Conservation (phyloP, 1,284 basidiomycete genomes). For the Melampsora americana region DNA sequence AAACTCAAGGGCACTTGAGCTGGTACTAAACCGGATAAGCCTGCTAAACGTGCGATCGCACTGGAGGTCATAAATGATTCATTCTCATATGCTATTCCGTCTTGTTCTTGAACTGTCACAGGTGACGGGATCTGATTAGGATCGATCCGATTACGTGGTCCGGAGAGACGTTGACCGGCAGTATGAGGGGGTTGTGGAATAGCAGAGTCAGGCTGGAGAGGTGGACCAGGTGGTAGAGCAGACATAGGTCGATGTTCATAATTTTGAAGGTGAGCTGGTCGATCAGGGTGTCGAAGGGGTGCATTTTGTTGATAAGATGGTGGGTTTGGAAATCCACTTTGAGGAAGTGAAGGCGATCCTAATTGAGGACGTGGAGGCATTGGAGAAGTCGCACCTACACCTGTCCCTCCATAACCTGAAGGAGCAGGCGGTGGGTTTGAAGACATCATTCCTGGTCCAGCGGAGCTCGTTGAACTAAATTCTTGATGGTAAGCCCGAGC, state of each 20-base stretch:
- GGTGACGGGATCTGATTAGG: constrained; percentile 87
- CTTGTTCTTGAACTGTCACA: constrained; percentile 74
- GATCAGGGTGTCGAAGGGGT: constrained; percentile 24
- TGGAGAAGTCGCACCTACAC: background rate
- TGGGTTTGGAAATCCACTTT: background rate
- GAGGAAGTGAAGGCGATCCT: background rate
- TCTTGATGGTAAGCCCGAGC: constrained; percentile 53
- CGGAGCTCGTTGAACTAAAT: background rate
- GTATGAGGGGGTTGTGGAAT: constrained; percentile 56
- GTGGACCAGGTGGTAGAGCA: constrained; percentile 32
- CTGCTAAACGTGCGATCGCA: constrained; percentile 57
- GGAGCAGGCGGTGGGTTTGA: background rate
- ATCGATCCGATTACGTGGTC: constrained; percentile 76
- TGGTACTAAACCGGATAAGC: constrained; percentile 46
- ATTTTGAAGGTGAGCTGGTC: constrained; percentile 23
- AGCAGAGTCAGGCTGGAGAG: constrained; percentile 20
- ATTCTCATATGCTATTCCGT: constrained; percentile 77
- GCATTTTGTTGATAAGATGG: background rate
- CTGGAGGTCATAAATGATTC: constrained; percentile 72
- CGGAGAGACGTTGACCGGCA: constrained; percentile 59
- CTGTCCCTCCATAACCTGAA: constrained; percentile 36
- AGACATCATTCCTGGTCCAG: constrained; percentile 10
- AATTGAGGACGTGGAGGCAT: constrained; percentile 32
- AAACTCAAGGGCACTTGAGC: constrained; percentile 73
- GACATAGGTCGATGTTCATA: constrained; percentile 41